Conservation (phyloP, 2,329 filamentous ascomycete species). For the Lecanosticta acicola region DNA sequence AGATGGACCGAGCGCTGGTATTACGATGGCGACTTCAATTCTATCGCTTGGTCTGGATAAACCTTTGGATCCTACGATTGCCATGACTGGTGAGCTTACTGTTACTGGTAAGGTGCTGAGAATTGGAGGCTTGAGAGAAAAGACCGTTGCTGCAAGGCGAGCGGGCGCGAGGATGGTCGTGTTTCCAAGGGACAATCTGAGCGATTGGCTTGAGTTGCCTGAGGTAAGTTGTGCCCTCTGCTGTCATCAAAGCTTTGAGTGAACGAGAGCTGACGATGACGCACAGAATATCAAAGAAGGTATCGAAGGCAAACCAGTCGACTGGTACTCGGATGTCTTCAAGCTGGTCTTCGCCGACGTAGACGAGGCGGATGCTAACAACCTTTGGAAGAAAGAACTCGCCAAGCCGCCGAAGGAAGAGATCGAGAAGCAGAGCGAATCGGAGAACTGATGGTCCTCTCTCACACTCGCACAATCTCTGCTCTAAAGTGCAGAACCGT, state of each 20-base stretch:
- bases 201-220: constrained; percentile 94
- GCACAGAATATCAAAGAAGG: constrained; percentile 93
- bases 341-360: constrained; percentile 80
- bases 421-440: constrained; percentile 26
- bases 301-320: constrained; percentile 82
- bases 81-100: constrained; percentile 97
- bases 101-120: constrained; percentile 93
- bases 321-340: constrained; percentile 93
- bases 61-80: constrained; percentile 75
- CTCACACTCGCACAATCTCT: too few species aligned
- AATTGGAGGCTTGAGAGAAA: constrained; percentile 90
- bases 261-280: constrained; percentile 9
- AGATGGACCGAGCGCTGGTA: constrained; percentile 73
- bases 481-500: not conserved
- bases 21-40: constrained; percentile 95
- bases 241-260: not conserved
- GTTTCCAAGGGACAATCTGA: constrained; percentile 91
- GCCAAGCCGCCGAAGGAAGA: constrained; percentile 53
- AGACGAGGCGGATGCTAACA: constrained; percentile 66
- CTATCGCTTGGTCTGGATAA: constrained; percentile 77
- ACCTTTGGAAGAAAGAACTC: constrained; percentile 62
- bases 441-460: constrained; percentile 3
- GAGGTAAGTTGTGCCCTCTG: constrained; percentile 61
- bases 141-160: constrained; percentile 89
- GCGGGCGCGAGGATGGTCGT: constrained; percentile 90